Base-by-base conservation (phyloP, 148 eudicot genomes). In the Polygonum aviculare region DNA sequence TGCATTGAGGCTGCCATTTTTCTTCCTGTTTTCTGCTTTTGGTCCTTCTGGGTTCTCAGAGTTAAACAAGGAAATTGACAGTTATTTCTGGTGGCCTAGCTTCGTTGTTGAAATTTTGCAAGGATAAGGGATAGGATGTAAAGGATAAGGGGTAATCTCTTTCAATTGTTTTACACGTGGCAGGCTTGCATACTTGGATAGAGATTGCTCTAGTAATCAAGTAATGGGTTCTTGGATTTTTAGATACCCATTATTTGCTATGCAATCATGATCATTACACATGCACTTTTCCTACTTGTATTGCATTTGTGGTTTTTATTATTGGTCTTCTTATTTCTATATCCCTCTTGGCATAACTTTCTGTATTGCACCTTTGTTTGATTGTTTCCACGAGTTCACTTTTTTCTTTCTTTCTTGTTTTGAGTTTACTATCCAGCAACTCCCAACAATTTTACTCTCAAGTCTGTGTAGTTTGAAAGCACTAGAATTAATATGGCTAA, bases 1-100 rank as follows among this genome's bases (percentile, higher is more conserved):
- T 96, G 99, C 36, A 93, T 65, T 82, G 99, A 95, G 80, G 93
- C 86, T 62, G 99, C 99, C 99, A 96, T 36, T 49, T 54, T 47
- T 26, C 2, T 16, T 52, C 21, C 4, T 18, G 1, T 52, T 15
- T 12, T 69, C 19, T 69, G n/a, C 73, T n/a, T 40, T 21, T 69
- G 45, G 11, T 69, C n/a, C 5, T 10, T 69, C 31, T 69, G n/a
- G 14, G 18, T 69, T 41, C 41, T n/a, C n/a, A 36, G 15, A 3
- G 33, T 6, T 63, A 63, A 26, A 26, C 35, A 63, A 63, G 70
- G 39, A 35, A 35, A 36, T 40, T 69, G 73, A 69, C 65, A 59
- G 65, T 59, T 59, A 59, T 18, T 51, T 51, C 19, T 14, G 70
- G 39, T 63, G 70, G 35, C 39, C 7, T 63, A 63, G 70, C 39